phyloP scores from a whole-genome alignment of 176 grass and related monocot genomes.

The Lolium perenne region DNA sequence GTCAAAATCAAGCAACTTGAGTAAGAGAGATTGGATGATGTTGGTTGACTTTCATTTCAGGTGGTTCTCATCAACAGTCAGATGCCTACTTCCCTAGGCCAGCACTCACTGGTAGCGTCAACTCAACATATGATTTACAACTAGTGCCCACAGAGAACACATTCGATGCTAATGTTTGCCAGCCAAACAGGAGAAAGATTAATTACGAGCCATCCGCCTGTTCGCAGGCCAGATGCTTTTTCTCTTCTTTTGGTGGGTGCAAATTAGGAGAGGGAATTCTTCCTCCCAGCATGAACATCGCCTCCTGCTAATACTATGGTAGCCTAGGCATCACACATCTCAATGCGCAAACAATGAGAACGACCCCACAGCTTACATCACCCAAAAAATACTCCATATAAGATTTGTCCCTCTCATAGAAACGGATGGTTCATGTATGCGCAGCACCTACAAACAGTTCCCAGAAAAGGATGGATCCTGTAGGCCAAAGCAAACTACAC shows the following conservation, averaged over 20 bases:
- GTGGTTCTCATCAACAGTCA: neutral
- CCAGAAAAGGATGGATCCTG: neutral
- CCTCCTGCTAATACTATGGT: neutral
- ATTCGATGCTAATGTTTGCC: conserved; percentile 13
- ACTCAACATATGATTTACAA: neutral
- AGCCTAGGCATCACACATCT: conserved; percentile 10
- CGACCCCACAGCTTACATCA: conserved; percentile 9
- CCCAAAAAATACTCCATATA: neutral
- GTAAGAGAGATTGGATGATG: neutral
- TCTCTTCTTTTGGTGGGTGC: neutral
- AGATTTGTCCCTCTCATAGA: neutral
- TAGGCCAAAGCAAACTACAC: neutral
- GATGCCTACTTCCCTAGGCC: conserved; percentile 27
- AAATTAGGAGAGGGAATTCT: neutral
- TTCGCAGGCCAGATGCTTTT: neutral
- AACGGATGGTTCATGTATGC: neutral
- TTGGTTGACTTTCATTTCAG: neutral
- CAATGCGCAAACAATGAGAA: conserved; percentile 3
- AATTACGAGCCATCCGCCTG: neutral
- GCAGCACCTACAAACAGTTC: conserved; percentile 1
- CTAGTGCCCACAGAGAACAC: neutral
- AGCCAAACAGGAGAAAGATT: neutral
- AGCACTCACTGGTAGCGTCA: neutral
- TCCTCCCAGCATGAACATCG: neutral
- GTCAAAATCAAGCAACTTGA: neutral